Conservation (phyloP, 2,329 filamentous ascomycete genomes). For the Penicillium sp. region DNA sequence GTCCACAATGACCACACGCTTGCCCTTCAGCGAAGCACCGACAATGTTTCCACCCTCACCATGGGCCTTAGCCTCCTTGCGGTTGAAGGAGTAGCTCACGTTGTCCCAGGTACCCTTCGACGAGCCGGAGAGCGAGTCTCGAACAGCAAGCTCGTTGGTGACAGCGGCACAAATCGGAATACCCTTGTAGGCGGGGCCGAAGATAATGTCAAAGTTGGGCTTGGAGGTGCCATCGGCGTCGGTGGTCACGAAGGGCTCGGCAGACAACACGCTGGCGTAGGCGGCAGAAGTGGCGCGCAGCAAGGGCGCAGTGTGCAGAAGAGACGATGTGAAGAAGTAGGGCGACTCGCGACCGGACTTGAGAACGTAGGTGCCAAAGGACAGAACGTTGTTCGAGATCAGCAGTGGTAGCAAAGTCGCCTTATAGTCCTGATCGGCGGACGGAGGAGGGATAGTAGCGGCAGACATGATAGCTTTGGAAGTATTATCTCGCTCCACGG, state of each 20-base stretch:
- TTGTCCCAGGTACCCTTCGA: slow-evolving; percentile 59
- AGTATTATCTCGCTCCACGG: background rate
- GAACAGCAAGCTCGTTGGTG: slow-evolving; percentile 68
- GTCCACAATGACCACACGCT: slow-evolving; percentile 85
- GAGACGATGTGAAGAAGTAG: slow-evolving; percentile 97
- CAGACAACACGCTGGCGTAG: slow-evolving; percentile 64
- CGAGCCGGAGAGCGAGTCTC: slow-evolving; percentile 49
- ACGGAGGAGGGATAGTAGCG: slow-evolving; percentile 21
- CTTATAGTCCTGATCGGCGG: slow-evolving; percentile 38
- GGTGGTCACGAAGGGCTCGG: slow-evolving; percentile 44
- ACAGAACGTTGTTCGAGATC: slow-evolving; percentile 42
- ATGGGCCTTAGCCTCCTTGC: slow-evolving; percentile 95
- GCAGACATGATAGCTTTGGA: slow-evolving; percentile 24
- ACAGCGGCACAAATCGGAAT: slow-evolving; percentile 83
- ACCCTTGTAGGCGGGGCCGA: slow-evolving; percentile 94
- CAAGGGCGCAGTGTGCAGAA: slow-evolving; percentile 78
- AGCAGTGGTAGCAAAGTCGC: slow-evolving; percentile 38
- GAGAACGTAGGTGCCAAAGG: slow-evolving; percentile 60
- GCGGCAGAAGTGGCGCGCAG: slow-evolving; percentile 74
- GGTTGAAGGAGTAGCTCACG: slow-evolving; percentile 84
- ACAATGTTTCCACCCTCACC: slow-evolving; percentile 94
- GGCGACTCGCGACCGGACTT: slow-evolving; percentile 89
- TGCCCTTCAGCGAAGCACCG: slow-evolving; percentile 78
- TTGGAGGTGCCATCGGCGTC: slow-evolving; percentile 34
- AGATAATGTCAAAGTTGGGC: slow-evolving; percentile 75